Conservation (phyloP, 2,329 filamentous ascomycete species). For the Colletotrichum sansevieriae region DNA sequence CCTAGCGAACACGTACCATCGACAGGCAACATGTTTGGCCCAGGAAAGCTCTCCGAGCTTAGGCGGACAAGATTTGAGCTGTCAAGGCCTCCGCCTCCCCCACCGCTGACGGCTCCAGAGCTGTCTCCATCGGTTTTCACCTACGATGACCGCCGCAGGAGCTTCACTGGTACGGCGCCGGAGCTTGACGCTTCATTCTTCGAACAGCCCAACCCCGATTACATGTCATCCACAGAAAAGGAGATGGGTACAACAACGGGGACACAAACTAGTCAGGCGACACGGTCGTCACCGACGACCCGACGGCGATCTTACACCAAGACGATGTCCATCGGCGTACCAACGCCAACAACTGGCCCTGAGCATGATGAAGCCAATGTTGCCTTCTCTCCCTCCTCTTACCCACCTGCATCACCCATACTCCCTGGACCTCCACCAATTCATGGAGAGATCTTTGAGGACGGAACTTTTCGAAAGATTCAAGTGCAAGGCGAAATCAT, state of each 20-base stretch:
- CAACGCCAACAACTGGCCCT: conserved; percentile 43
- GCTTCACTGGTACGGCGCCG: conserved; percentile 50
- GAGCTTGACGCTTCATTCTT: conserved; percentile 57
- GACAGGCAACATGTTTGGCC: neutral
- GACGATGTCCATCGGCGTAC: conserved; percentile 53
- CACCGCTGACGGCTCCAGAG: conserved; percentile 63
- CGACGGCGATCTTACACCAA: conserved; percentile 59
- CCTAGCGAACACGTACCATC: neutral
- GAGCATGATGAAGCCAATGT: conserved; percentile 39
- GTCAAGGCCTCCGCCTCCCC: conserved; percentile 58
- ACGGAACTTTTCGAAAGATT: conserved; percentile 51
- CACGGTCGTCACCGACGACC: conserved; percentile 50
- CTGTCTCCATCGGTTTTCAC: conserved; percentile 58
- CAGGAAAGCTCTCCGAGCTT: conserved; percentile 27
- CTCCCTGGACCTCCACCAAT: conserved; percentile 62
- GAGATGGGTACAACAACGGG: conserved; percentile 43
- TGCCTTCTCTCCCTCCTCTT: conserved; percentile 62
- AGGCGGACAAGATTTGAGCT: conserved; percentile 42
- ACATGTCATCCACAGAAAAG: conserved; percentile 54
- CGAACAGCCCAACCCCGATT: conserved; percentile 65
- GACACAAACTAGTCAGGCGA: conserved; percentile 43
- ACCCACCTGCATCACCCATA: conserved; percentile 61
- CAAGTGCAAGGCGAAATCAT: conserved; percentile 65
- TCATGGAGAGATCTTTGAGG: conserved; percentile 46
- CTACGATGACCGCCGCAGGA: conserved; percentile 56